Conservation (phyloP, 75 land plant genomes). For the Adiantum capillusveneris region DNA sequence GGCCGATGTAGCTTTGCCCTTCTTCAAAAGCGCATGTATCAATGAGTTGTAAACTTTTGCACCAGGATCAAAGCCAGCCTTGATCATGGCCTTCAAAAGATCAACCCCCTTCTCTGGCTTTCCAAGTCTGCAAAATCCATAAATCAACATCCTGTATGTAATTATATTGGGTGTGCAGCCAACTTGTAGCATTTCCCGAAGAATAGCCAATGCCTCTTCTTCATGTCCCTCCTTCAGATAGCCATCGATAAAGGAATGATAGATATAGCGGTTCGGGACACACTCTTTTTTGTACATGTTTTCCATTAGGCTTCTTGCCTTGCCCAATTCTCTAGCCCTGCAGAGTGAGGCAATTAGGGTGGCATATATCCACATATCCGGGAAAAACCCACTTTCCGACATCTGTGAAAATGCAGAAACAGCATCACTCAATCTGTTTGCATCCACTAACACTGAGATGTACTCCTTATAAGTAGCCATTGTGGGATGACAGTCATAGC, state of each 20-base stretch:
- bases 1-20: not conserved
- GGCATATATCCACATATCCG: not conserved
- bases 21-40: not conserved
- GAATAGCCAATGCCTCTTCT: too few species aligned
- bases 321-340: too few species aligned
- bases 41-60: not conserved
- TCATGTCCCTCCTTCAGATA: too few species aligned
- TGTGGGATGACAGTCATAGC: too few species aligned
- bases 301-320: too few species aligned
- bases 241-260: too few species aligned
- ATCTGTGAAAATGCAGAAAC: not conserved
- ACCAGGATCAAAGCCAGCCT: not conserved
- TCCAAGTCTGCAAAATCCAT: conserved; percentile 40
- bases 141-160: conserved; percentile 37
- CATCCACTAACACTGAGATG: too few species aligned
- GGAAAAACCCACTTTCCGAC: not conserved
- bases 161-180: too few species aligned
- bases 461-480: too few species aligned
- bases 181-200: too few species aligned
- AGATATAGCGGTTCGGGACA: too few species aligned
- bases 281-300: too few species aligned
- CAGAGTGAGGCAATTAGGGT: not conserved
- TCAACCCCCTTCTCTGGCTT: conserved; percentile 35
- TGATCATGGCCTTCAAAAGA: conserved; percentile 18
- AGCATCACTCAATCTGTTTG: not conserved